Evolutionary conservation across 2,329 filamentous ascomycete species (phyloP).

Genomic region (Aspergillus clavatus): DNA sequence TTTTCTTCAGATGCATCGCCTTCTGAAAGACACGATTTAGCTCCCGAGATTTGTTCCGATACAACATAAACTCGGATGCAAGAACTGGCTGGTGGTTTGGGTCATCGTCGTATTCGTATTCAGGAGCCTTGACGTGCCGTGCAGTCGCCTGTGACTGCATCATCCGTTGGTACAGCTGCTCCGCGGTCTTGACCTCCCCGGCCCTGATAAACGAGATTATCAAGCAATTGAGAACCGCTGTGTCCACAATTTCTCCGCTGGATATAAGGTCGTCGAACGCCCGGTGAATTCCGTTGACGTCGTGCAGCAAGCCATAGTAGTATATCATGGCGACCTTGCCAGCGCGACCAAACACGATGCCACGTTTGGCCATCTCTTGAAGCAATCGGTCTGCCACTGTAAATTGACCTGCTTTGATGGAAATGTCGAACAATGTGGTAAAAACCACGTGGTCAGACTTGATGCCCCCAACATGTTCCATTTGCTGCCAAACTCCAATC

Average conservation of each 20-base stretch:
- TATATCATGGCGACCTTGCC: conserved; percentile 79
- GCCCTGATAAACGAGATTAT: conserved; percentile 72
- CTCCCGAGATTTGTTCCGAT: conserved; percentile 37
- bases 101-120: conserved; percentile 18
- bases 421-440: conserved; percentile 85
- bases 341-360: conserved; percentile 67
- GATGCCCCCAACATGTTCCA: conserved; percentile 69
- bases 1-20: conserved; percentile 39
- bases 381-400: conserved; percentile 78
- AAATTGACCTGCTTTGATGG: conserved; percentile 80
- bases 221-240: conserved; percentile 78
- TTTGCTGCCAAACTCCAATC: conserved; percentile 77
- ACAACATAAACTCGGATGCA: conserved; percentile 33
- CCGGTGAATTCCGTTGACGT: conserved; percentile 67
- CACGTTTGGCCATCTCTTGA: conserved; percentile 69
- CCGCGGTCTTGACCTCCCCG: conserved; percentile 70
- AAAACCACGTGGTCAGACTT: conserved; percentile 74
- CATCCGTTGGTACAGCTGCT: conserved; percentile 81
- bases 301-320: conserved; percentile 70
- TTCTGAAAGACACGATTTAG: conserved; percentile 47
- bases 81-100: conserved; percentile 18
- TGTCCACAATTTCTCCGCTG: conserved; percentile 82
- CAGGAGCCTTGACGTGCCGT: conserved; percentile 27
- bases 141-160: conserved; percentile 53
- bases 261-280: conserved; percentile 81